Evolutionary conservation across 306 rosid species (phyloP).

Genomic region (Sophora flavescens): DNA sequence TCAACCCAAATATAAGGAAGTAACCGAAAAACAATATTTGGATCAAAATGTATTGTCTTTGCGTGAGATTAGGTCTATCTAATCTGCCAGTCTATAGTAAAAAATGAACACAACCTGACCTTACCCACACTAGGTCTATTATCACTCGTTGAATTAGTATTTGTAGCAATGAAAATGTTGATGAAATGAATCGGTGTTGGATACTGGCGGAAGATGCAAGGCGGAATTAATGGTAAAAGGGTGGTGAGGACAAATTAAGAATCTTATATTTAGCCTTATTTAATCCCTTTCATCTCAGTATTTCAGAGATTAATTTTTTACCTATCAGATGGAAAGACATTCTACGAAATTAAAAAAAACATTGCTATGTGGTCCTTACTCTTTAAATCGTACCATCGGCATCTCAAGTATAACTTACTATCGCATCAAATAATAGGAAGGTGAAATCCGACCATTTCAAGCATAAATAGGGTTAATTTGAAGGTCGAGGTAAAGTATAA

Average conservation of each 20-base stretch:
- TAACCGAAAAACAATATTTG: no score
- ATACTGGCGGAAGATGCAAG: not conserved
- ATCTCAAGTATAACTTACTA: not conserved
- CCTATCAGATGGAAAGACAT: no score
- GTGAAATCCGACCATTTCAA: not conserved
- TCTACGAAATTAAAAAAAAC: no score
- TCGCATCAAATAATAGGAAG: not conserved
- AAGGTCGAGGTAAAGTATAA: conserved; percentile 29
- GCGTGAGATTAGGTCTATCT: no score
- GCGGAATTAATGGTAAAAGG: not conserved
- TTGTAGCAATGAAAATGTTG: not conserved
- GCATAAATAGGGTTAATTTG: not conserved
- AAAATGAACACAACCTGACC: not conserved
- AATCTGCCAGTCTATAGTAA: no score
- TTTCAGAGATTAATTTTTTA: no score
- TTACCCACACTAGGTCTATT: not conserved
- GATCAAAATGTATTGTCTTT: no score
- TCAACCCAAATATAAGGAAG: no score
- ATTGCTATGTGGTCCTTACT: not conserved
- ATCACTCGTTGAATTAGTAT: not conserved
- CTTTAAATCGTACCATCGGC: not conserved
- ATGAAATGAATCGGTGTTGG: not conserved
- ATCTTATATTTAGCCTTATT: no score
- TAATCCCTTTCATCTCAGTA: conserved; percentile 37
- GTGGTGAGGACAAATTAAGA: not conserved